These are phyloP conservation scores for Xylaria sp. DNA, from an alignment of 2,329 filamentous ascomycete genomes.

Conservation along the genomic window DNA sequence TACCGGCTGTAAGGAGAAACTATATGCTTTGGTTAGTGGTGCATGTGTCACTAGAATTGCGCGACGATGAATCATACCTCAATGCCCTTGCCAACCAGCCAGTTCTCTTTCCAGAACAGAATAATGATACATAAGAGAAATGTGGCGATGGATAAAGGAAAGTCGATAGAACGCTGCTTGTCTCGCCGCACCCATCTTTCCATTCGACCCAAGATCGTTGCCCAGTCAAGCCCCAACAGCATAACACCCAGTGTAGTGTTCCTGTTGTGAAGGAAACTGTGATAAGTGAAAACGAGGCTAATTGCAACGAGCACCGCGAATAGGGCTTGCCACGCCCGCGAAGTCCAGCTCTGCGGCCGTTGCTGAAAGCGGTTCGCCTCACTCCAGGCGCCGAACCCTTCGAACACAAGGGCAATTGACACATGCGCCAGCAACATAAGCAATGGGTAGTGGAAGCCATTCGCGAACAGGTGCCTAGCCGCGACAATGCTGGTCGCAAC, in stretches of 20 bases:
- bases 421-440: conserved; percentile 38
- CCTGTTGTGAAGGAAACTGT: conserved; percentile 40
- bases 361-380: conserved; percentile 20
- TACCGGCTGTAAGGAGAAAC: conserved; percentile 32
- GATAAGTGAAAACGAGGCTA: conserved; percentile 39
- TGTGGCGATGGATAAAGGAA: conserved; percentile 31
- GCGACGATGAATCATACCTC: conserved; percentile 23
- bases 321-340: conserved; percentile 29
- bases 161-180: conserved; percentile 27
- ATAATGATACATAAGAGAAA: conserved; percentile 32
- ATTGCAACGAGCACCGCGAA: conserved; percentile 30
- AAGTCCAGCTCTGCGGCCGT: conserved; percentile 26
- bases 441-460: conserved; percentile 40
- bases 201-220: conserved; percentile 23
- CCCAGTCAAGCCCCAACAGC: conserved; percentile 35
- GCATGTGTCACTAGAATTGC: neutral
- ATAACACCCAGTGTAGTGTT: conserved; percentile 39
- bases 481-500: conserved; percentile 36
- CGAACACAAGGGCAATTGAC: conserved; percentile 30
- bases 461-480: conserved; percentile 37
- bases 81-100: conserved; percentile 38
- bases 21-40: conserved; percentile 26
- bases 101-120: conserved; percentile 38
- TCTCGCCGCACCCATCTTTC: conserved; percentile 32
- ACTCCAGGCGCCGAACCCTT: conserved; percentile 11